Evolutionary conservation across 106 monocot species (phyloP).

Genomic region (Xerophyta viscosa): DNA sequence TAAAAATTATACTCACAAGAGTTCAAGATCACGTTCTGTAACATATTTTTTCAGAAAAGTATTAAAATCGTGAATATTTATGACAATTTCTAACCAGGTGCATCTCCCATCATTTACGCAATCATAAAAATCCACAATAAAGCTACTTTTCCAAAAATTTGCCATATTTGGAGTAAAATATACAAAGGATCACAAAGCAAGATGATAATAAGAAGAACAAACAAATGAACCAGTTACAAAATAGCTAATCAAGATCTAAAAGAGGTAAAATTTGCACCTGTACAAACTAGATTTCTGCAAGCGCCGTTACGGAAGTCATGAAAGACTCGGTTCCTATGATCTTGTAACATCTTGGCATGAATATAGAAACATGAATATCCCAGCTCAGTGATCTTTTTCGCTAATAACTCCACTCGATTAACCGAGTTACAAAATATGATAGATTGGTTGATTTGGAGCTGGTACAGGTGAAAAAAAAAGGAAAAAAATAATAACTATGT

Average conservation of each 20-base stretch:
- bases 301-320: constrained; percentile 99
- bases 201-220: too few species aligned
- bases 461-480: constrained; percentile 6
- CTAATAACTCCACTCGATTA: constrained; percentile 88
- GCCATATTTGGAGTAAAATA: too few species aligned
- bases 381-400: constrained; percentile 95
- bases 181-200: too few species aligned
- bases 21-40: too few species aligned
- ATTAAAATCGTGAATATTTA: too few species aligned
- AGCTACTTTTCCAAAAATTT: too few species aligned
- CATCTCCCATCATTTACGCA: too few species aligned
- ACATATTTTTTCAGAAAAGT: too few species aligned
- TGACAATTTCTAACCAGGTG: too few species aligned
- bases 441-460: constrained; percentile 93
- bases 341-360: constrained; percentile 93
- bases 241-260: background rate
- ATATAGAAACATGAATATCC: constrained; percentile 99
- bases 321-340: constrained; percentile 93
- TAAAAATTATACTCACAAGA: too few species aligned
- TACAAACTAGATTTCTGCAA: constrained; percentile 96
- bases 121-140: too few species aligned
- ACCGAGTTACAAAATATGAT: constrained; percentile 99
- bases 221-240: background rate
- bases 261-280: constrained; percentile 28
- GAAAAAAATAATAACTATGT: too few species aligned